Base-by-base conservation (phyloP, 257 asterid genomes). In the Rauvolfia tetraphylla region DNA sequence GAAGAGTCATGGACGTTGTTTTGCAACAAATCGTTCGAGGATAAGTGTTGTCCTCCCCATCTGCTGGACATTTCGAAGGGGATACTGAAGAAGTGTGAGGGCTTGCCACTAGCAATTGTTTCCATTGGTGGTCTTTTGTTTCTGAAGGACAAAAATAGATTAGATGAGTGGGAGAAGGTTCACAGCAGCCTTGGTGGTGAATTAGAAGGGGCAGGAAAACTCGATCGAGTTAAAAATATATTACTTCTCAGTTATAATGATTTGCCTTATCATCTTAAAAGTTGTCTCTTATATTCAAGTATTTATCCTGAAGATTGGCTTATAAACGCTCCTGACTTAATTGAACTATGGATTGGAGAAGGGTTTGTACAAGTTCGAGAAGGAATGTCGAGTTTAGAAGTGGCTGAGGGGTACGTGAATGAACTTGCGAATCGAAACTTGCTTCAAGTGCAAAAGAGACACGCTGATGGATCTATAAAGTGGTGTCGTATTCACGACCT, bases 51-150 rank as follows among this genome's bases (percentile, higher is more conserved):
- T 29, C 84, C 81, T 78, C 13, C 44, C 18, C 75, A 81, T 38
- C 59, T 78, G 22, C 54, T 36, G 5, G 57, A 69, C 42, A 39
- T 80, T 75, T 61, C 81, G 0, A 5, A 11, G 1, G 75, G 13
- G 3, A 53, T 80, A 38, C 34, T 77, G 3, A 71, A 49, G 34
- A 77, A 78, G 54, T 82, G 84, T 69, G 82, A 78, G 20, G 69
- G 39, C 11, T 15, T 63, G 39, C 69, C 69, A 11, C 69, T 63
- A 8, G 69, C 39, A 14, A 63, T 63, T 63, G 38, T 63, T 14
- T 22, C 69, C 2, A 63, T 63, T 31, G 18, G 69, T 12, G 41
- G 69, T 9, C 38, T 63, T 8, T 14, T 63, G 41, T 22, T 23
- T 10, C 31, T 53, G 53, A 65, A 75, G 72, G 31, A 65, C 10